phyloP scores from a whole-genome alignment of 108 stramenopile species.

The Cyclotella distinguenda region DNA sequence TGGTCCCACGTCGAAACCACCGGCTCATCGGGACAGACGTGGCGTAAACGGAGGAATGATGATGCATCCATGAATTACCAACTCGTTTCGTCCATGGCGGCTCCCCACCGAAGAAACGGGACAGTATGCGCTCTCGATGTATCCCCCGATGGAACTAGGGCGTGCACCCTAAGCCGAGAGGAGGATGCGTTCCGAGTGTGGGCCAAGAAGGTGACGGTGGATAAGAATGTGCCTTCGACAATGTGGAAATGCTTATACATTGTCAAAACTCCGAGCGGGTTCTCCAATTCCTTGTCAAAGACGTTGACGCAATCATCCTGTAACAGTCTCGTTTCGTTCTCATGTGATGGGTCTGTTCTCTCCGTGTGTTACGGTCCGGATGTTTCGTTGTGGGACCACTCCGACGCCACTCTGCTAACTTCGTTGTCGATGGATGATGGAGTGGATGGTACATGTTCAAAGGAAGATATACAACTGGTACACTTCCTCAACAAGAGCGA shows the following conservation, averaged over 20 bases:
- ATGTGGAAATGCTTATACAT: slow-evolving; percentile 74
- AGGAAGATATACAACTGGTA: slow-evolving; percentile 43
- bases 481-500: slow-evolving; percentile 39
- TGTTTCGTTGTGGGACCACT: slow-evolving; percentile 78
- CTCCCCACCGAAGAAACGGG: slow-evolving; percentile 71
- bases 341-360: slow-evolving; percentile 69
- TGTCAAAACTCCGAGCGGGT: slow-evolving; percentile 74
- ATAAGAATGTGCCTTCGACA: slow-evolving; percentile 7
- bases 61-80: slow-evolving; percentile 46
- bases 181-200: slow-evolving; percentile 84
- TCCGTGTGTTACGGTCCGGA: slow-evolving; percentile 65
- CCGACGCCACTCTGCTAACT: slow-evolving; percentile 60
- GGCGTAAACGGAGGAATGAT: slow-evolving; percentile 20
- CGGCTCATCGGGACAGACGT: slow-evolving; percentile 12
- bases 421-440: slow-evolving; percentile 47
- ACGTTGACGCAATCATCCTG: slow-evolving; percentile 17
- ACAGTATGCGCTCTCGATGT: slow-evolving; percentile 59
- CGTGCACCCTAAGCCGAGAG: slow-evolving; percentile 75
- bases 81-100: slow-evolving; percentile 67
- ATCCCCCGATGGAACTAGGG: slow-evolving; percentile 51
- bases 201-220: slow-evolving; percentile 34
- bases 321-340: slow-evolving; percentile 56
- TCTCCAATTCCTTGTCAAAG: slow-evolving; percentile 47
- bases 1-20: slow-evolving; percentile 48
- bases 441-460: slow-evolving; percentile 12